Conservation (phyloP, 2,329 filamentous ascomycete genomes). For the Colletotrichum spaethianum region DNA sequence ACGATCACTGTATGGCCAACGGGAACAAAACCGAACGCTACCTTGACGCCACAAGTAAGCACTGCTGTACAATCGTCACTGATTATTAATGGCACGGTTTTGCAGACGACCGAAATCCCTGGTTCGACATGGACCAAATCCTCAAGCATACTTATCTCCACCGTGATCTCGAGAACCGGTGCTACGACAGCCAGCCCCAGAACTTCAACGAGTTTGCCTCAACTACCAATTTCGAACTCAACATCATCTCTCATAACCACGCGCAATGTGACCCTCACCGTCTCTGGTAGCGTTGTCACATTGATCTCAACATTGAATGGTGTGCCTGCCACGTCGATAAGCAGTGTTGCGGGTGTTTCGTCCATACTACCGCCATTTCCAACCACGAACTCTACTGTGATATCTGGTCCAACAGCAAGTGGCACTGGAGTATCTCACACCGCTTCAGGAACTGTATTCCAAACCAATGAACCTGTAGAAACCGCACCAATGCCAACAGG, state of each 20-base stretch:
- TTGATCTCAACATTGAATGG: background rate
- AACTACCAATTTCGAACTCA: slow-evolving; percentile 14
- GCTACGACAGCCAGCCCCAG: background rate
- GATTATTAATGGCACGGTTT: background rate
- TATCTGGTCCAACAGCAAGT: slow-evolving; percentile 5
- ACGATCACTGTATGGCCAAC: slow-evolving; percentile 11
- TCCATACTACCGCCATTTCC: slow-evolving; percentile 14
- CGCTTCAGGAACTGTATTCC: slow-evolving; percentile 18
- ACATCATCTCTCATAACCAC: background rate
- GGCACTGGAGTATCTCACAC: background rate
- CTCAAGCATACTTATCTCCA: background rate
- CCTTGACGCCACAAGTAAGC: background rate
- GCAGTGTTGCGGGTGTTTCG: background rate
- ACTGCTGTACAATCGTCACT: background rate
- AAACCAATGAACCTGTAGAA: slow-evolving; percentile 14
- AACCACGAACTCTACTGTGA: slow-evolving; percentile 15
- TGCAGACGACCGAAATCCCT: slow-evolving; percentile 2
- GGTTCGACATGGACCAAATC: background rate
- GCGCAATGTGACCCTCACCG: background rate
- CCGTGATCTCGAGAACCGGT: background rate
- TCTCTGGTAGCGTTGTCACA: background rate
- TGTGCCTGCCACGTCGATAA: background rate
- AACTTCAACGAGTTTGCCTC: background rate
- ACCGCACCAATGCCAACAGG: slow-evolving; percentile 18
- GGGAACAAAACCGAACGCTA: background rate